phyloP scores from a whole-genome alignment of 2,329 filamentous ascomycete species.

The Penicillium aurantiogriseum region DNA sequence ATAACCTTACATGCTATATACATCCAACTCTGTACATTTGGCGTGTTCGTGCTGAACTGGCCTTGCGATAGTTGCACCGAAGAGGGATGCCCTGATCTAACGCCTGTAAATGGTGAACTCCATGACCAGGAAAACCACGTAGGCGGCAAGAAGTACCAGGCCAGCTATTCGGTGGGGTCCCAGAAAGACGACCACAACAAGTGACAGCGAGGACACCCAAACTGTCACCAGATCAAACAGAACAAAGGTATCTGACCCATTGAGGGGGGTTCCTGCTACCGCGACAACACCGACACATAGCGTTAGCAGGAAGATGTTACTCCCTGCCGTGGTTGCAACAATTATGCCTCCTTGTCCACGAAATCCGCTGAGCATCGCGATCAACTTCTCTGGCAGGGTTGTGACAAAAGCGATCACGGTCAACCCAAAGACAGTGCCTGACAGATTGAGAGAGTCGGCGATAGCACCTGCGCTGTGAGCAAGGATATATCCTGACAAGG shows the following conservation, averaged over 20 bases:
- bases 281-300: slow-evolving; percentile 46
- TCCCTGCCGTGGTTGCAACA: slow-evolving; percentile 54
- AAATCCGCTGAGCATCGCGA: slow-evolving; percentile 50
- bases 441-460: slow-evolving; percentile 43
- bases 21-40: background rate
- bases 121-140: slow-evolving; percentile 35
- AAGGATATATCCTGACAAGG: slow-evolving; percentile 51
- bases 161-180: slow-evolving; percentile 19
- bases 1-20: background rate
- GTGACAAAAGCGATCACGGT: slow-evolving; percentile 53
- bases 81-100: background rate
- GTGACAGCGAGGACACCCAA: slow-evolving; percentile 19
- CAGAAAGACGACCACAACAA: slow-evolving; percentile 19
- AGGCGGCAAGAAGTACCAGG: slow-evolving; percentile 30
- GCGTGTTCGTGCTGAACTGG: background rate
- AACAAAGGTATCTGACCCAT: slow-evolving; percentile 17
- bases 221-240: slow-evolving; percentile 27
- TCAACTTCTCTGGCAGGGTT: slow-evolving; percentile 55
- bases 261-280: slow-evolving; percentile 2
- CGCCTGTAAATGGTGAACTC: slow-evolving; percentile 30
- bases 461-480: slow-evolving; percentile 47
- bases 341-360: slow-evolving; percentile 52
- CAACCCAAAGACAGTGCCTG: slow-evolving; percentile 49
- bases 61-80: background rate
- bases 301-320: slow-evolving; percentile 56